phyloP scores from a whole-genome alignment of 1,139 yeast species.

The Eremothecium gossypii region DNA sequence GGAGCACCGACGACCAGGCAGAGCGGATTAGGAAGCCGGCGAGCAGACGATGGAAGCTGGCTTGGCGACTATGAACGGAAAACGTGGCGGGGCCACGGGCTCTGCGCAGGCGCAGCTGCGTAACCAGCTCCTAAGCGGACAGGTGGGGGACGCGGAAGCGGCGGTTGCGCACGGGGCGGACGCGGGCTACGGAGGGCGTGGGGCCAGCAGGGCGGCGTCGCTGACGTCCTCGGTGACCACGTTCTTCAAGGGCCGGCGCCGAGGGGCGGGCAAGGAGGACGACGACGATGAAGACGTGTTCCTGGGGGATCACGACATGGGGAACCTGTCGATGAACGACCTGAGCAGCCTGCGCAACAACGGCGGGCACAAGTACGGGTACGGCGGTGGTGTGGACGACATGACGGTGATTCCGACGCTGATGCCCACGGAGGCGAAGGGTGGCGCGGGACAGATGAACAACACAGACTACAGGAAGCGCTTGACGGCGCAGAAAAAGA shows the following conservation, averaged over 20 bases:
- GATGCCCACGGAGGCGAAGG: slow-evolving; percentile 29
- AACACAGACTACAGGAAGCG: slow-evolving; percentile 60
- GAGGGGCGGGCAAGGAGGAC: slow-evolving; percentile 8
- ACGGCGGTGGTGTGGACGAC: slow-evolving; percentile 36
- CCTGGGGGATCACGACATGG: slow-evolving; percentile 37
- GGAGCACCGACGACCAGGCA: no score
- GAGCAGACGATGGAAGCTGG: no score
- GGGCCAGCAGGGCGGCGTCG: slow-evolving; percentile 7
- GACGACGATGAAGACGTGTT: slow-evolving; percentile 37
- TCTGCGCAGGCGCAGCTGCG: no score
- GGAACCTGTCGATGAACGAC: slow-evolving; percentile 51
- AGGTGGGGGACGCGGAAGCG: no score
- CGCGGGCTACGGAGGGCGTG: neutral
- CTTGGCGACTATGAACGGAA: no score
- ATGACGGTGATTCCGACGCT: slow-evolving; percentile 66
- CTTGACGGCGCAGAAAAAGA: slow-evolving; percentile 58
- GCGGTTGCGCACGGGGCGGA: no score
- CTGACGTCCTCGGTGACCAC: slow-evolving; percentile 4
- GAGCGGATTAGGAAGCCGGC: no score
- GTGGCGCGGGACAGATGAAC: slow-evolving; percentile 27
- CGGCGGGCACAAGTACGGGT: slow-evolving; percentile 48
- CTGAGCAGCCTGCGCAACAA: slow-evolving; percentile 52
- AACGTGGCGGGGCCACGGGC: no score
- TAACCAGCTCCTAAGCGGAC: no score
- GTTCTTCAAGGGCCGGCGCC: slow-evolving; percentile 8